phyloP scores from a whole-genome alignment of 2,329 filamentous ascomycete species.

The Fusarium phyllophilum region DNA sequence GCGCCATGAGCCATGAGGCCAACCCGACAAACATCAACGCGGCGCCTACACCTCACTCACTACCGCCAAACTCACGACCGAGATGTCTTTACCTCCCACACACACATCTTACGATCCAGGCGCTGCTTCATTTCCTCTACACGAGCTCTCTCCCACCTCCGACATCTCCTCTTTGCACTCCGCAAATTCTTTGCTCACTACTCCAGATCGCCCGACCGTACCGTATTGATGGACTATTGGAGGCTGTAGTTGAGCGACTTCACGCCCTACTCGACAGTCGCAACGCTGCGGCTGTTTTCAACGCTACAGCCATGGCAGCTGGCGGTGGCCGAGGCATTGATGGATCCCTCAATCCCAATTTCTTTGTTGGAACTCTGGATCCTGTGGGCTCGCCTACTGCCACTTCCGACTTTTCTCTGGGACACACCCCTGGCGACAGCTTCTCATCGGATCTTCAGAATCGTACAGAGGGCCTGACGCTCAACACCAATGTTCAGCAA shows the following conservation, averaged over 20 bases:
- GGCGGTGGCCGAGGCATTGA: conserved; percentile 88
- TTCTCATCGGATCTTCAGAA: conserved; percentile 47
- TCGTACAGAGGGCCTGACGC: conserved; percentile 55
- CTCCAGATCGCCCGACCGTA: conserved; percentile 94
- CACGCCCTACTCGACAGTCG: conserved; percentile 90
- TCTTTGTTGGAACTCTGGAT: conserved; percentile 64
- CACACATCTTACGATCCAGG: conserved; percentile 87
- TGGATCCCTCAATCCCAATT: conserved; percentile 71
- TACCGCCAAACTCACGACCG: conserved; percentile 74
- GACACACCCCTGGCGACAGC: conserved; percentile 45
- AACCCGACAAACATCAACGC: conserved; percentile 59
- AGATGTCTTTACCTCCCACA: conserved; percentile 93
- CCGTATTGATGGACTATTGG: conserved; percentile 88
- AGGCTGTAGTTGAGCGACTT: conserved; percentile 90
- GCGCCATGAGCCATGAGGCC: conserved; percentile 50
- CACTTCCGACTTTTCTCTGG: conserved; percentile 50
- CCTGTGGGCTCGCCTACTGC: conserved; percentile 50
- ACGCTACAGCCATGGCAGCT: conserved; percentile 96
- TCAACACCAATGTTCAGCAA: conserved; percentile 58
- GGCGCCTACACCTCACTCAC: conserved; percentile 65
- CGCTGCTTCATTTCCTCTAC: conserved; percentile 92
- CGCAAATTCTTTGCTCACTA: conserved; percentile 94
- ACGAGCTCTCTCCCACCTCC: conserved; percentile 86
- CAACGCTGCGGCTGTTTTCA: conserved; percentile 97
- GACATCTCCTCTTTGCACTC: conserved; percentile 83